Conservation (phyloP, 805 yeast species). For the Starmera caribaea region DNA sequence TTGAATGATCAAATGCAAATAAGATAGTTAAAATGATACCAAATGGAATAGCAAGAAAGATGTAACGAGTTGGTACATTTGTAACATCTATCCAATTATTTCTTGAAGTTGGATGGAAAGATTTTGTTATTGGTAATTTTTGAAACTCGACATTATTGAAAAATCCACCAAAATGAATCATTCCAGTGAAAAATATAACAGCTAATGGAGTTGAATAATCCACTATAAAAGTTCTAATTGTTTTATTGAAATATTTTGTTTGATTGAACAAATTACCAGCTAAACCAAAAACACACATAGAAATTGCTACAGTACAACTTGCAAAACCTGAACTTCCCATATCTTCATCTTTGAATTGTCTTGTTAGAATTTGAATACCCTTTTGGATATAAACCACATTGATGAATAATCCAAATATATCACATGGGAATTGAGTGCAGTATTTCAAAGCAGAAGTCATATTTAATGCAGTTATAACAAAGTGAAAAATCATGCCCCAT, state of each 20-base stretch:
- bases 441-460: conserved; percentile 55
- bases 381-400: conserved; percentile 82
- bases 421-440: conserved; percentile 80
- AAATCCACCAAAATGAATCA: conserved; percentile 83
- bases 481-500: conserved; percentile 83
- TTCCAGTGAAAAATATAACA: conserved; percentile 87
- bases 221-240: conserved; percentile 57
- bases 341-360: conserved; percentile 48
- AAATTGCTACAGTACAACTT: conserved; percentile 60
- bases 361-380: conserved; percentile 71
- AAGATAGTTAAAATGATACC: conserved; percentile 75
- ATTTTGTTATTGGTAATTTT: conserved; percentile 54
- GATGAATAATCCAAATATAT: conserved; percentile 87
- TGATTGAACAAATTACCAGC: conserved; percentile 39
- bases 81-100: conserved; percentile 31
- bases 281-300: conserved; percentile 75
- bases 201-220: conserved; percentile 83
- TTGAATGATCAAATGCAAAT: conserved; percentile 93
- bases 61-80: conserved; percentile 47
- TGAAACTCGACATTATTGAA: conserved; percentile 48
- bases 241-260: conserved; percentile 51
- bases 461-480: conserved; percentile 61
- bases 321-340: conserved; percentile 51
- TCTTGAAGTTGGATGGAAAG: conserved; percentile 65
- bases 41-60: conserved; percentile 88